Base-by-base conservation (phyloP, 202 grass and related monocot species). In the Panicum virgatum region DNA sequence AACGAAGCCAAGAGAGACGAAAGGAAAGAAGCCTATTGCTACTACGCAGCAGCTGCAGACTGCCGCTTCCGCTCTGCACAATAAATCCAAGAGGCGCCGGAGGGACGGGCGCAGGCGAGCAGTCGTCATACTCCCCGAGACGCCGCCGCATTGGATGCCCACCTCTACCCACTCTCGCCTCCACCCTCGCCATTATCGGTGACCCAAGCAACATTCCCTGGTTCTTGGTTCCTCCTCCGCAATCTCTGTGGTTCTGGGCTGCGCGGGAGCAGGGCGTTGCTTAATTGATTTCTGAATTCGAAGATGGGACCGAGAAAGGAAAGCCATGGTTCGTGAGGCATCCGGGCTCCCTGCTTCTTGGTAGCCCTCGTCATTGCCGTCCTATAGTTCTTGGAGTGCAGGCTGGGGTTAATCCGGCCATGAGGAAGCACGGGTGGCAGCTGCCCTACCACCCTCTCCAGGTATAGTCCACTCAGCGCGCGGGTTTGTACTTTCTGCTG, bases 381-480 rank as follows among this genome's bases (percentile, higher is more conserved):
- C 23, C n/a, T 40, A 11, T 43, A 82, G 3, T 69, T 65, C 54
- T 65, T 56, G 65, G 13, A 12, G 12, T 48, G 58, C 46, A 32
- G 29, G 23, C 30, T 32, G 20, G 14, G 66, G 26, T 22, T 42
- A 45, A 62, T 78, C 57, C 56, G 37, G 66, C 63, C 73, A 98
- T 98, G 96, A 98, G 96, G 89, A 98, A 93, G 80, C 90, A 98
- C 87, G 96, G 96, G 12, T 98, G 96, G 96, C 88, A 98, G 83
- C 90, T 98, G 39, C 96, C 96, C 12, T 98, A 98, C 88, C 92
- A 98, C 84, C 96, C 96, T 66, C 88, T 98, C 38, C 96, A 98
- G 90, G 96, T 88, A 70, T 20, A 44, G 12, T 51, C 43, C 57
- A 32, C 36, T 75, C 62, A 61, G 73, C 14, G 42, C 6, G 54